phyloP scores from a whole-genome alignment of 176 grass and related monocot genomes.

The Carex parvula region DNA sequence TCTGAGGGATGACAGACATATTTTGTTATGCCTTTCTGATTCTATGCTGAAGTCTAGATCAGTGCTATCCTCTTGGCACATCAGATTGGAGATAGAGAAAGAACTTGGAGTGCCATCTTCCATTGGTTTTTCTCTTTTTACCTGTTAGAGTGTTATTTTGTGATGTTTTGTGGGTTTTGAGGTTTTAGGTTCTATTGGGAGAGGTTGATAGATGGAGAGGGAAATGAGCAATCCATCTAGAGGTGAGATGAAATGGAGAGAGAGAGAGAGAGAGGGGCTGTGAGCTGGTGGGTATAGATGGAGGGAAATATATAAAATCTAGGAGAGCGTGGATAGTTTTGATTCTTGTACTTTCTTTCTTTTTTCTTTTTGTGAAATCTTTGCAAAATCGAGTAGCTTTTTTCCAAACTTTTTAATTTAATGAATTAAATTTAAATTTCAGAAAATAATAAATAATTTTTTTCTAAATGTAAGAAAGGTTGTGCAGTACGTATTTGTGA shows the following conservation, averaged over 20 bases:
- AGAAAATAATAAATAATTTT: not conserved
- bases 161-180: not conserved
- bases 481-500: not conserved
- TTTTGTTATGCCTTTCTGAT: not conserved
- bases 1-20: not conserved
- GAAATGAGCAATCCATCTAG: slow-evolving; percentile 31
- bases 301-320: slow-evolving; percentile 26
- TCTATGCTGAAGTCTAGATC: slow-evolving; percentile 31
- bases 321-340: not conserved
- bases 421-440: not conserved
- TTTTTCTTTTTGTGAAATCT: slow-evolving; percentile 11
- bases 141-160: not conserved
- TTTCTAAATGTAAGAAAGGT: not conserved
- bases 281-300: slow-evolving; percentile 25
- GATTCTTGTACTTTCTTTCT: not conserved
- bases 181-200: not conserved
- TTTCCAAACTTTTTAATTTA: not conserved
- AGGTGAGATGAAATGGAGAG: slow-evolving; percentile 2
- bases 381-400: slow-evolving; percentile 14
- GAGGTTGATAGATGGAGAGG: not conserved
- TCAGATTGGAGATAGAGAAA: slow-evolving; percentile 48
- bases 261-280: not conserved
- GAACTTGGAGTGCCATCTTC: slow-evolving; percentile 29
- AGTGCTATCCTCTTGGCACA: slow-evolving; percentile 67
- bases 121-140: slow-evolving; percentile 26